These are phyloP conservation scores for Saccharomyces pastorianus DNA, from an alignment of 1,139 yeast species.

Conservation along the genomic window DNA sequence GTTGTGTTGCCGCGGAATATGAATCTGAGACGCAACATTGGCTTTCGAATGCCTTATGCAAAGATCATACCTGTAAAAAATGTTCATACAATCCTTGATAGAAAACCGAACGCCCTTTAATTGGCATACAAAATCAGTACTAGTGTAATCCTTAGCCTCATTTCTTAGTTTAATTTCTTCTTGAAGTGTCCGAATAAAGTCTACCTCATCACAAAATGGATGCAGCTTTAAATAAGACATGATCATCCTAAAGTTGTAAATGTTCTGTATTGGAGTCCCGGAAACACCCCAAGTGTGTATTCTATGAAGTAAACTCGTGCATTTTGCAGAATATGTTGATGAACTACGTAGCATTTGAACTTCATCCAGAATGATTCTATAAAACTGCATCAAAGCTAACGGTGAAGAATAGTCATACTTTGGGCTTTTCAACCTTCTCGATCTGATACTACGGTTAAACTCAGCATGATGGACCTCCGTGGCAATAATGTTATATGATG, in stretches of 20 bases:
- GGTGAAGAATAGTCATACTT: constrained; percentile 65
- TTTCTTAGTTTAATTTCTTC: not conserved
- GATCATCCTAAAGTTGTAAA: constrained; percentile 63
- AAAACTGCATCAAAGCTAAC: constrained; percentile 71
- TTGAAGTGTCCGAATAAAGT: not conserved
- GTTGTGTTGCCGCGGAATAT: constrained; percentile 69
- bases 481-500: constrained; percentile 65
- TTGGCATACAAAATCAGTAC: not conserved
- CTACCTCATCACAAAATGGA: constrained; percentile 46
- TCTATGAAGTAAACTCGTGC: constrained; percentile 72
- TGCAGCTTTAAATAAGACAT: constrained; percentile 54
- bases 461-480: constrained; percentile 75
- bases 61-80: constrained; percentile 28
- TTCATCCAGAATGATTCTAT: constrained; percentile 87
- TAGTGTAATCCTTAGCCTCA: constrained; percentile 4
- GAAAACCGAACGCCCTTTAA: constrained; percentile 18
- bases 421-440: constrained; percentile 36
- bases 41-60: constrained; percentile 77
- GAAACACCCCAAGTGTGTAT: constrained; percentile 95
- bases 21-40: constrained; percentile 70
- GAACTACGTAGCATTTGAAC: constrained; percentile 85
- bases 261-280: constrained; percentile 76
- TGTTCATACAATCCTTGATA: constrained; percentile 19
- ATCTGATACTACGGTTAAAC: constrained; percentile 54
- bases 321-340: constrained; percentile 66